Percentiles rank a stretch among this genome's conserved stretches.
Evolutionary conservation across 495 filamentous ascomycete genomes (phyloP).

Genomic region (Bacidia rubella): DNA sequence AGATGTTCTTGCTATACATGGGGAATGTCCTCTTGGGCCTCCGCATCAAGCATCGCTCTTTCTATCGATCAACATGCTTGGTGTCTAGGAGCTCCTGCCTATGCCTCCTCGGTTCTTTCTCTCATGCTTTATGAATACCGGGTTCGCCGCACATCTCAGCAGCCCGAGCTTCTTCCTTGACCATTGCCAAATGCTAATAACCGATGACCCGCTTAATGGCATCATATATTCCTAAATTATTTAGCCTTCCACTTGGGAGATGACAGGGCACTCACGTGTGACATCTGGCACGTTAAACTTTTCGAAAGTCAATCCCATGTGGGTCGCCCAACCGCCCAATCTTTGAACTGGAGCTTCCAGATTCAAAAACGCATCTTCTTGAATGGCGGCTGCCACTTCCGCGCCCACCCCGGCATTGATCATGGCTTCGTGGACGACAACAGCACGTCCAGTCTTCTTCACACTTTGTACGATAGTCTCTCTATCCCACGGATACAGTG

Average conservation of each 20-base stretch:
- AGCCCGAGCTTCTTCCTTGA: neutral
- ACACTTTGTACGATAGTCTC: conserved; percentile 72
- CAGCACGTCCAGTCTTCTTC: conserved; percentile 73
- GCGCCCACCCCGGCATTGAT: conserved; percentile 88
- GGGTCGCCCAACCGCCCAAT: conserved; percentile 84
- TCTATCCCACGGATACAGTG: conserved; percentile 92
- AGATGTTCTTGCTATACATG: too few relatives aligned
- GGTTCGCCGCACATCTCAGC: too few relatives aligned
- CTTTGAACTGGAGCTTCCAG: conserved; percentile 87
- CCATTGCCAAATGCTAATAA: conserved; percentile 26
- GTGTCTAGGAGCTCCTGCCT: too few relatives aligned
- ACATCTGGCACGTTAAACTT: conserved; percentile 84
- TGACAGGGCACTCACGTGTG: conserved; percentile 60
- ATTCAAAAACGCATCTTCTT: conserved; percentile 74
- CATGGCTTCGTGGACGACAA: conserved; percentile 95
- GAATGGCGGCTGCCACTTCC: conserved; percentile 83
- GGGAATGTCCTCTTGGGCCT: too few relatives aligned
- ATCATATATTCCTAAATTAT: conserved; percentile 45
- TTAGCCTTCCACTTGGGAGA: too few relatives aligned
- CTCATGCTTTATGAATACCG: neutral
- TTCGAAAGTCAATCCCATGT: conserved; percentile 72
- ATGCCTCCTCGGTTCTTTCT: too few relatives aligned
- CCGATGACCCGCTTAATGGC: conserved; percentile 45
- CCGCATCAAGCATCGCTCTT: too few relatives aligned
- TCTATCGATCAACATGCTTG: too few relatives aligned